A percentile compares a stretch with the other conserved stretches of the same genome.
These are phyloP conservation scores for Rhizopogon vinicolor DNA, from an alignment of 768 basidiomycete genomes.

Conservation along the genomic window DNA sequence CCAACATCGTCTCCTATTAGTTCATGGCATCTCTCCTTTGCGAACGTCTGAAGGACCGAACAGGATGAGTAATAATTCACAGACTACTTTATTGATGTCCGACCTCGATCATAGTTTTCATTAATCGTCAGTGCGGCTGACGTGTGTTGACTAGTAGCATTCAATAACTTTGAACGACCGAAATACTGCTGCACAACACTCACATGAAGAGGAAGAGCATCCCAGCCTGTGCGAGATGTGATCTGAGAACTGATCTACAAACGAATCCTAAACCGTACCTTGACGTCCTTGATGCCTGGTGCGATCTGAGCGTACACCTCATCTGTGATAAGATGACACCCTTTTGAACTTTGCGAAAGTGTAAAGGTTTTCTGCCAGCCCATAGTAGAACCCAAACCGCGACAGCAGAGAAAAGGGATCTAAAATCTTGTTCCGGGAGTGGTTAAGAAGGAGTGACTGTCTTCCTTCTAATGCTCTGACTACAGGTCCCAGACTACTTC, in stretches of 20 bases:
- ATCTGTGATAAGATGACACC: slow-evolving; percentile 82
- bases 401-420: too few species aligned
- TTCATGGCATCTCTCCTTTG: slow-evolving; percentile 27
- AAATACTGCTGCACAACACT: slow-evolving; percentile 17
- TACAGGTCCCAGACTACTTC: too few species aligned
- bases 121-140: slow-evolving; percentile 80
- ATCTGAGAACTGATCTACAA: background rate
- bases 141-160: slow-evolving; percentile 61
- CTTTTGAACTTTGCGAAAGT: slow-evolving; percentile 47
- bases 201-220: slow-evolving; percentile 90
- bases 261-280: slow-evolving; percentile 38
- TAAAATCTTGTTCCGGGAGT: too few species aligned
- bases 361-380: slow-evolving; percentile 88
- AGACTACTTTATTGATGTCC: slow-evolving; percentile 8
- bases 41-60: slow-evolving; percentile 33
- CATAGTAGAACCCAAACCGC: slow-evolving; percentile 39
- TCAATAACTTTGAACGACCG: slow-evolving; percentile 8
- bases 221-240: slow-evolving; percentile 51
- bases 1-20: slow-evolving; percentile 15
- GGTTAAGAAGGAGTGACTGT: too few species aligned
- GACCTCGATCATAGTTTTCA: slow-evolving; percentile 85
- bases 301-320: slow-evolving; percentile 65
- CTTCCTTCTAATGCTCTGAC: too few species aligned
- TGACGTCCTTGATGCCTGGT: slow-evolving; percentile 61
- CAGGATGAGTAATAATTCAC: background rate